phyloP scores from a whole-genome alignment of 352 stramenopile species.

The Pseudoperonospora humuli region DNA sequence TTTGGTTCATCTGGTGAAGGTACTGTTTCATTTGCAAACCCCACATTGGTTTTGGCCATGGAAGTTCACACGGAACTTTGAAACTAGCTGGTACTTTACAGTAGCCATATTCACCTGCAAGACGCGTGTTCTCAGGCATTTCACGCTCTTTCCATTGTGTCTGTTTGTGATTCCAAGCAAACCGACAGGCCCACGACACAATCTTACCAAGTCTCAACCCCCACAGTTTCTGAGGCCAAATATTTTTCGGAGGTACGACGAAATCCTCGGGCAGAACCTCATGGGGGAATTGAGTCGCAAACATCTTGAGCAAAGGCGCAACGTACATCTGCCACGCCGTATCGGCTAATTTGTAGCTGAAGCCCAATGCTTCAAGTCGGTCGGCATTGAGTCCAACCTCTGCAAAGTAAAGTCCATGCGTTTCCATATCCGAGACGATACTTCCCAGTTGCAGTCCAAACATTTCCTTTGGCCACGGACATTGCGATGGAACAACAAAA shows the following conservation, averaged over 20 bases:
- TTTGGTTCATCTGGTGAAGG: conserved; percentile 11
- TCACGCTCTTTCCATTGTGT: conserved; percentile 10
- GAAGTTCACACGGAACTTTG: conserved; percentile 7
- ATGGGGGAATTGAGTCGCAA: conserved; percentile 10
- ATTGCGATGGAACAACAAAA: conserved; percentile 14
- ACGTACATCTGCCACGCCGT: conserved; percentile 12
- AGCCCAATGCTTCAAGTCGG: conserved; percentile 22
- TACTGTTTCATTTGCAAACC: conserved; percentile 8
- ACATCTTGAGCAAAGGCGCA: conserved; percentile 13
- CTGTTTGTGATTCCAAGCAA: conserved; percentile 9
- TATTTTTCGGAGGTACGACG: conserved; percentile 9
- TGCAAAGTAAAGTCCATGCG: conserved; percentile 12
- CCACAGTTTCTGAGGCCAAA: conserved; percentile 15
- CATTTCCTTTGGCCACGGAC: conserved; percentile 16
- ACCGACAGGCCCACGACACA: conserved; percentile 19
- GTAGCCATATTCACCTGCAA: conserved; percentile 12
- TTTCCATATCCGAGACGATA: conserved; percentile 13
- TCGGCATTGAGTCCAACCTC: conserved; percentile 22
- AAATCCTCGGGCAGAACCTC: conserved; percentile 25
- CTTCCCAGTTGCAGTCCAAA: conserved; percentile 9
- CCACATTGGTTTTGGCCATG: conserved; percentile 26
- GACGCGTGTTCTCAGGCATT: conserved; percentile 7
- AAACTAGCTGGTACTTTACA: conserved; percentile 14
- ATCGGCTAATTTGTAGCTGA: conserved; percentile 21
- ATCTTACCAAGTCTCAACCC: conserved; percentile 23